Conservation (phyloP, 2,329 filamentous ascomycete species). For the Penicillium psychrosexuale region DNA sequence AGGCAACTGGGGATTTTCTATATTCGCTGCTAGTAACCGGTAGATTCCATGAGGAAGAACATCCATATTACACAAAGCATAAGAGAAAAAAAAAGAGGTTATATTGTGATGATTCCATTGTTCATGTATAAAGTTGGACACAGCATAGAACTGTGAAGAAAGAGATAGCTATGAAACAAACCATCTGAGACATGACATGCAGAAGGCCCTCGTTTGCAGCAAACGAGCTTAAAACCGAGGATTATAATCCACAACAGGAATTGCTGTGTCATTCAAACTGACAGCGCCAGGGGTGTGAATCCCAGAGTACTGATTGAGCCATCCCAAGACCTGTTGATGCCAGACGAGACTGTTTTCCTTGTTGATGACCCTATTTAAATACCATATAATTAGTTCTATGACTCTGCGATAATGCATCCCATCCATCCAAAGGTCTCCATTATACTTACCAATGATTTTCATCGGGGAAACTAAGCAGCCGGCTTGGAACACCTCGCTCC, state of each 20-base stretch:
- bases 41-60: not conserved
- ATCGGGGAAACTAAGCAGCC: slow-evolving; percentile 74
- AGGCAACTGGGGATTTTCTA: not conserved
- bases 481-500: slow-evolving; percentile 67
- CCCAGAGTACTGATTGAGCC: slow-evolving; percentile 57
- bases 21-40: too few species aligned
- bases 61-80: not conserved
- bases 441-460: slow-evolving; percentile 57
- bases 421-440: not conserved
- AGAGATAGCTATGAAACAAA: not conserved
- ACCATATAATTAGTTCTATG: not conserved
- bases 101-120: not conserved
- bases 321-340: slow-evolving; percentile 78
- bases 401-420: not conserved
- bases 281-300: slow-evolving; percentile 31
- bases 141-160: not conserved
- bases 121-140: not conserved
- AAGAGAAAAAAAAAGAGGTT: not conserved
- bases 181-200: not conserved
- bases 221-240: slow-evolving; percentile 6
- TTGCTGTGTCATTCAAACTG: slow-evolving; percentile 32
- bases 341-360: slow-evolving; percentile 85
- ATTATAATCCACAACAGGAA: slow-evolving; percentile 34
- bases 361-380: slow-evolving; percentile 64
- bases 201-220: not conserved